phyloP scores from a whole-genome alignment of 2,329 filamentous ascomycete species.

The Colletotrichum aenigma region DNA sequence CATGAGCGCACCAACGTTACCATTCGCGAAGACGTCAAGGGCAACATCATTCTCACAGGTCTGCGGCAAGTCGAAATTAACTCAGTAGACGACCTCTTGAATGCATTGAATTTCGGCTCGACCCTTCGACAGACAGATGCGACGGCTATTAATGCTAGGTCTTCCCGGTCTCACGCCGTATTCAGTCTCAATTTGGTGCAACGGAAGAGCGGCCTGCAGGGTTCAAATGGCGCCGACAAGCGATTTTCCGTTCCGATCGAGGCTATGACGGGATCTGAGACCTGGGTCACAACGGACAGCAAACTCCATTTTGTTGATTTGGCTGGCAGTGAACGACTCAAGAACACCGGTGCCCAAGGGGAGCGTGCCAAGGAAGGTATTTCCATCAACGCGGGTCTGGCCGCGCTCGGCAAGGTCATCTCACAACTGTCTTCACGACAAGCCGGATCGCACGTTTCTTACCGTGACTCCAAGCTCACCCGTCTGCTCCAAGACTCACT shows the following conservation, averaged over 20 bases:
- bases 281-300: constrained; percentile 88
- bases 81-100: constrained; percentile 88
- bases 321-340: constrained; percentile 93
- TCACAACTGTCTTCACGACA: constrained; percentile 93
- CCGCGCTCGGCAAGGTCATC: constrained; percentile 96
- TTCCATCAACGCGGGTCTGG: constrained; percentile 95
- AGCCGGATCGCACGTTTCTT: constrained; percentile 89
- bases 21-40: constrained; percentile 93
- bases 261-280: constrained; percentile 71
- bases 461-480: constrained; percentile 96
- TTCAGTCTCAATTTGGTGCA: constrained; percentile 95
- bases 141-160: constrained; percentile 96
- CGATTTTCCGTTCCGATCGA: constrained; percentile 87
- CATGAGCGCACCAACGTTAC: constrained; percentile 80
- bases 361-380: constrained; percentile 96
- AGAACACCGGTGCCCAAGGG: constrained; percentile 95
- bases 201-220: constrained; percentile 67
- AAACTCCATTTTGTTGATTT: constrained; percentile 99
- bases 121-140: constrained; percentile 95
- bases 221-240: constrained; percentile 71
- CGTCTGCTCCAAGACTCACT: constrained; percentile 94
- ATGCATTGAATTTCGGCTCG: constrained; percentile 89
- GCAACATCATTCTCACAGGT: constrained; percentile 91
- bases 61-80: constrained; percentile 88
- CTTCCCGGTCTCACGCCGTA: constrained; percentile 95